phyloP scores from a whole-genome alignment of 768 basidiomycete genomes.

The Serendipita vermifera region DNA sequence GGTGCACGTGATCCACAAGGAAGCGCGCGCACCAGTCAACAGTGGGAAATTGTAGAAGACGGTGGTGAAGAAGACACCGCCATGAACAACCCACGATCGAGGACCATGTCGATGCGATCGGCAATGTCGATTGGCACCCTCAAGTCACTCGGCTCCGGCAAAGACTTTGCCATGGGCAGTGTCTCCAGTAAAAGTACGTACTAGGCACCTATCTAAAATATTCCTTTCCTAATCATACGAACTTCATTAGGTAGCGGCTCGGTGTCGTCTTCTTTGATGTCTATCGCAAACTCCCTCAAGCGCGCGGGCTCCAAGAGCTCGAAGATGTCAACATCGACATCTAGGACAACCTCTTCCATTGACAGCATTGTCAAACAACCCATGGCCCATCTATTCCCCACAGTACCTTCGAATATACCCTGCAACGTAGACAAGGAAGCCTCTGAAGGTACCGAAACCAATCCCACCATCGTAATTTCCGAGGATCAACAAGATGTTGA shows the following conservation, averaged over 20 bases:
- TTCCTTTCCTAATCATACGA: too few relatives aligned
- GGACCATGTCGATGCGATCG: neutral
- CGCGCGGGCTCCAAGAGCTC: slow-evolving; percentile 31
- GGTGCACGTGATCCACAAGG: neutral
- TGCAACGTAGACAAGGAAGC: slow-evolving; percentile 4
- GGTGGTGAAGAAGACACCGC: slow-evolving; percentile 35
- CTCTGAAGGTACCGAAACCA: neutral
- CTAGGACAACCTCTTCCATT: neutral
- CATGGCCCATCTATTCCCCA: neutral
- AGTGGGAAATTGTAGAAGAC: slow-evolving; percentile 83
- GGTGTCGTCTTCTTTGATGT: slow-evolving; percentile 62
- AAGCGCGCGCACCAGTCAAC: slow-evolving; percentile 52
- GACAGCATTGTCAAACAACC: slow-evolving; percentile 8
- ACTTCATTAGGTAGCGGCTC: too few relatives aligned
- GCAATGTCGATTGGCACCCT: slow-evolving; percentile 3
- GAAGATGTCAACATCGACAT: slow-evolving; percentile 14
- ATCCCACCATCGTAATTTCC: neutral
- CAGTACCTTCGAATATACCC: neutral
- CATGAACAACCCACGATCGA: neutral
- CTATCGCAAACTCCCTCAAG: slow-evolving; percentile 63
- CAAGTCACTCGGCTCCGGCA: neutral
- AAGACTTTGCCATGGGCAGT: neutral
- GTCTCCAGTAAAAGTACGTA: neutral
- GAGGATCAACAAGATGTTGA: neutral
- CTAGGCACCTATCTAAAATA: too few relatives aligned